Percentiles rank a stretch among this genome's conserved stretches.
These are phyloP conservation scores for Trichosporon asahii DNA, from an alignment of 1,284 basidiomycete genomes.

Conservation along the genomic window DNA sequence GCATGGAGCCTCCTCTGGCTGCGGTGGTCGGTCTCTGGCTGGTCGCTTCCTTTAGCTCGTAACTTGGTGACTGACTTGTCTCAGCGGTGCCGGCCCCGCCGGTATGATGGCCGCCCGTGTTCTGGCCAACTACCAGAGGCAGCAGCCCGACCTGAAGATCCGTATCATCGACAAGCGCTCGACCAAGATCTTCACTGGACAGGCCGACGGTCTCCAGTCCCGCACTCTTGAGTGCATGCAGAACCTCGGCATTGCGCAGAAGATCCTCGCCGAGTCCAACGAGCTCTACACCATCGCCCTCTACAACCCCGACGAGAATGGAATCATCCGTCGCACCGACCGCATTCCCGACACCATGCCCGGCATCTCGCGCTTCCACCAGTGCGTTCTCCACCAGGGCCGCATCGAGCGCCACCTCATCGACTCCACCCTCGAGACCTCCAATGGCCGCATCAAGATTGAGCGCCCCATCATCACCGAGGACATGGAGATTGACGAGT, in stretches of 20 bases:
- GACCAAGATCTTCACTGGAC: conserved; percentile 27
- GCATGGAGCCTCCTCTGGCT: background rate
- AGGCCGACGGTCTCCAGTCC: conserved; percentile 25
- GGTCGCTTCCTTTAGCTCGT: background rate
- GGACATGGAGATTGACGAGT: conserved; percentile 22
- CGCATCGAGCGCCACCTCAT: conserved; percentile 26
- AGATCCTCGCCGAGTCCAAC: conserved; percentile 23
- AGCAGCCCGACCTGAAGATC: conserved; percentile 24
- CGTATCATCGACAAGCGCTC: conserved; percentile 29
- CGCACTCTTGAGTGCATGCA: conserved; percentile 23
- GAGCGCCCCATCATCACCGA: conserved; percentile 25
- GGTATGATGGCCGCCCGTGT: conserved; percentile 26
- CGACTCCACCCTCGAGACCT: conserved; percentile 23
- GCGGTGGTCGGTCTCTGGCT: background rate
- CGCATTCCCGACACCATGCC: conserved; percentile 27
- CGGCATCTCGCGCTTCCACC: conserved; percentile 27
- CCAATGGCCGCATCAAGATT: conserved; percentile 18
- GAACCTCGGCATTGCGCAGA: conserved; percentile 23
- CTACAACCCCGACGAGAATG: conserved; percentile 28
- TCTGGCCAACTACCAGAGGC: conserved; percentile 19
- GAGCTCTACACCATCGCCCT: conserved; percentile 22
- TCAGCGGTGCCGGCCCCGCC: conserved; percentile 18
- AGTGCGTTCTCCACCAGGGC: conserved; percentile 26
- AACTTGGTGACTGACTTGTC: background rate
- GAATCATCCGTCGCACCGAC: conserved; percentile 24